A percentile compares a stretch with the other conserved stretches of the same genome.
Evolutionary conservation across 2,329 filamentous ascomycete species (phyloP).

Genomic region (Ceratocystis ficicola): DNA sequence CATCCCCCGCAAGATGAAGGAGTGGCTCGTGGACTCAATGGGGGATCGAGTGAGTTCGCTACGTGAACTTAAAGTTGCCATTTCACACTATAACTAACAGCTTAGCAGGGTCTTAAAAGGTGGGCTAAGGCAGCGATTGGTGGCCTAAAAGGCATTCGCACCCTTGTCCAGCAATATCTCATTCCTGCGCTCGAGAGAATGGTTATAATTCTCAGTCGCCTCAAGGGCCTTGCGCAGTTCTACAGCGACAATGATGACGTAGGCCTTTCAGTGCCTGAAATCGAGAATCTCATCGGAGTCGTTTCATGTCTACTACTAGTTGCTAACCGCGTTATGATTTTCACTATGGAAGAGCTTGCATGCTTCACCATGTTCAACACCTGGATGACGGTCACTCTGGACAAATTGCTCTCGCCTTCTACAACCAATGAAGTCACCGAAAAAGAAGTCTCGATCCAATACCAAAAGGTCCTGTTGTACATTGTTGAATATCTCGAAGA

Average conservation of each 20-base stretch:
- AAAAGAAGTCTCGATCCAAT: constrained; percentile 64
- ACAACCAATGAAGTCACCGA: constrained; percentile 61
- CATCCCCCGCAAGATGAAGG: constrained; percentile 59
- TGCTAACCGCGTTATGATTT: constrained; percentile 58
- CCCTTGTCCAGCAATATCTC: constrained; percentile 74
- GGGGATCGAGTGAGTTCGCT: constrained; percentile 55
- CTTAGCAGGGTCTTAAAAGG: constrained; percentile 65
- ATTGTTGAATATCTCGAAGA: constrained; percentile 57
- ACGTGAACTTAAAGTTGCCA: background rate
- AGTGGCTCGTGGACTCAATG: constrained; percentile 80
- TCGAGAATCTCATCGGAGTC: constrained; percentile 55
- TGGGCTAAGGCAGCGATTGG: constrained; percentile 82
- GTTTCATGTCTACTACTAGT: constrained; percentile 64
- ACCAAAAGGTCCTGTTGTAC: constrained; percentile 61
- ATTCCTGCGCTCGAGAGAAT: constrained; percentile 78
- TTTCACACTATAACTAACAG: background rate
- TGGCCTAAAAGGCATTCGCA: constrained; percentile 65
- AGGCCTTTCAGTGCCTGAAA: constrained; percentile 51
- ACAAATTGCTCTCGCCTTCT: constrained; percentile 55
- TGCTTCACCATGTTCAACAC: constrained; percentile 67
- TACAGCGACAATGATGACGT: constrained; percentile 54
- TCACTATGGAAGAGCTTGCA: constrained; percentile 62
- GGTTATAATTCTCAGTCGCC: constrained; percentile 64
- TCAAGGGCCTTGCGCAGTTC: constrained; percentile 73
- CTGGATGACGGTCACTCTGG: constrained; percentile 77